Base-by-base conservation (phyloP, 139 green algal genomes). In the Zygnema cylindricum region DNA sequence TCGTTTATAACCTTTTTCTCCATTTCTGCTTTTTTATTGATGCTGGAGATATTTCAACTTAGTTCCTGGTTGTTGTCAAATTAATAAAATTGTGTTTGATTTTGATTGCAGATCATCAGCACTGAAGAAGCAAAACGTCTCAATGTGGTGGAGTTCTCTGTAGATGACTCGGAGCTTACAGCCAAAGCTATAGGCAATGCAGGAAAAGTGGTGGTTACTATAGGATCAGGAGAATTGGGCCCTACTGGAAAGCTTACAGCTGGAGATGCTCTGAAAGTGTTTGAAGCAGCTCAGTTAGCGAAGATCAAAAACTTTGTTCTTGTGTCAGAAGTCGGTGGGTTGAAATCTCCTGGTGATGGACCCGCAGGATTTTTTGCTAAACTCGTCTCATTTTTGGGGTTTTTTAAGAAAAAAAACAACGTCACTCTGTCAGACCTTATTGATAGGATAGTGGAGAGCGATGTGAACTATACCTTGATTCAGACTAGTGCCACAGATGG, bases 71-170 rank as follows among this genome's bases (percentile, higher is more conserved):
- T n/a, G n/a, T n/a, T n/a, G n/a, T n/a, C n/a, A n/a, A n/a, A n/a
- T n/a, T n/a, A n/a, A n/a, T n/a, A n/a, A n/a, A n/a, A n/a, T n/a
- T n/a, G n/a, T n/a, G n/a, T n/a, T n/a, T n/a, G n/a, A n/a, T n/a
- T n/a, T n/a, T n/a, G n/a, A n/a, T n/a, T n/a, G n/a, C n/a, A n/a
- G n/a, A n/a, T n/a, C n/a, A n/a, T n/a, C n/a, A n/a, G n/a, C n/a
- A n/a, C n/a, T n/a, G 84, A 89, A 55, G 84, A 89, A 69, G 84
- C 84, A 16, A 89, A 88, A 77, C 78, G 84, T 22, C 76, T 89
- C 1, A 89, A 89, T 40, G 38, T 89, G 38, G 84, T 89, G 30
- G 38, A 89, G 76, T 89, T 38, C 78, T n/a, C 23, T 3, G 42
- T 41, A 32, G 22, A 11, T 40, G 76, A 89, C 76, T 30, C 36